Base-by-base conservation (phyloP, 2,329 filamentous ascomycete genomes). In the Aspergillus texensis region DNA sequence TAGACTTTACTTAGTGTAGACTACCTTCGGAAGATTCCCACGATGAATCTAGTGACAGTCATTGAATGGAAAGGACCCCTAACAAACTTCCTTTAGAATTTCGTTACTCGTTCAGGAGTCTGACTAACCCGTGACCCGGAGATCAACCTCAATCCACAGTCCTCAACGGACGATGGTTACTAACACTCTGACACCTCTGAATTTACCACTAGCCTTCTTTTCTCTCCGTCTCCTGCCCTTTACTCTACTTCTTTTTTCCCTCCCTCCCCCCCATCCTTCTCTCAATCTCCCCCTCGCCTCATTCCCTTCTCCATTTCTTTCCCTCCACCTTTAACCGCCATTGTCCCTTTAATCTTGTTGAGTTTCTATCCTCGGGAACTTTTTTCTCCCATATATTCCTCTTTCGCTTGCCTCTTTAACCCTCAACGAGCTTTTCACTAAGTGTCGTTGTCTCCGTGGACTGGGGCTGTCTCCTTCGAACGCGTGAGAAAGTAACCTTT, bases 341-440 rank as follows among this genome's bases (percentile, higher is more conserved):
- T 60, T 63, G 52, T 39, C 60, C 53, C 57, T 58, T 65, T 60
- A 64, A 55, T 65, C 65, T 66, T 67, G 61, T 57, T 60, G 55
- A 59, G 65, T 62, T 65, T 62, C 65, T 62, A 65, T 62, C 54
- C 54, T 63, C 61, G 61, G 65, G 61, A 58, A 61, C 58, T 54
- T 55, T 54, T 62, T 54, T 54, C 69, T 9, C 59, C 68, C 65
- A 67, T 63, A 67, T 68, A 66, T 63, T 65, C 67, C 26, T 52
- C 19, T 62, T 53, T 52, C n/a, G 10, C 16, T 52, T 52, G 48
- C 58, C 16, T 62, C 45, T 61, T 63, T 52, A 12, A 52, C 19
- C 48, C 62, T 62, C 73, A 78, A 80, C 80, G 80, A 82, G 79
- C 80, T 82, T 82, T 82, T 82, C 78, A 81, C 79, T 82, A 82